A percentile compares a stretch with the other conserved stretches of the same genome.
These are phyloP conservation scores for Fragilaria radians DNA, from an alignment of 108 stramenopile species.

Conservation along the genomic window DNA sequence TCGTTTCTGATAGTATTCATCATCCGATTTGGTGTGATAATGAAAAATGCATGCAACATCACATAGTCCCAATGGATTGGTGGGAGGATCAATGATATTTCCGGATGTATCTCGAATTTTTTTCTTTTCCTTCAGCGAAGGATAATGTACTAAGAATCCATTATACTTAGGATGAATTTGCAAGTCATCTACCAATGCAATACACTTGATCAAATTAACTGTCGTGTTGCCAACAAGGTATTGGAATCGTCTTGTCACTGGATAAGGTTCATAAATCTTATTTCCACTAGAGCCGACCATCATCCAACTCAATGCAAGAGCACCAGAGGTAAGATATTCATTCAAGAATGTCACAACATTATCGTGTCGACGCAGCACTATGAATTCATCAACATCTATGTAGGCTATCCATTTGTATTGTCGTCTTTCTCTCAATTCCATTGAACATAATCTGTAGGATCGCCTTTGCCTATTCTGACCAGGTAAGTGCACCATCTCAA, in stretches of 20 bases:
- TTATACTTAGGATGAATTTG: no score
- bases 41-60: conserved; percentile 28
- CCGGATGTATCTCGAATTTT: conserved; percentile 33
- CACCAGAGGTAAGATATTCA: neutral
- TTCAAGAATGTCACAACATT: neutral
- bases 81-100: conserved; percentile 8
- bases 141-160: conserved; percentile 2
- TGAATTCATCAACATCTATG: conserved; percentile 32
- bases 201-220: conserved; percentile 27
- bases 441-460: conserved; percentile 28
- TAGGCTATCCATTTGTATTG: conserved; percentile 26
- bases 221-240: conserved; percentile 5
- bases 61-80: conserved; percentile 9
- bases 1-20: conserved; percentile 18
- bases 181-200: conserved; percentile 10
- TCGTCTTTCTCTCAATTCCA: no score
- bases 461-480: conserved; percentile 21
- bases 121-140: conserved; percentile 9
- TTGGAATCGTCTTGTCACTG: conserved; percentile 31
- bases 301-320: conserved; percentile 12
- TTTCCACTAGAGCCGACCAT: conserved; percentile 14
- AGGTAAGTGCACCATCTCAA: conserved; percentile 25
- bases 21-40: conserved; percentile 17
- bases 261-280: conserved; percentile 16
- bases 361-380: conserved; percentile 6